These are phyloP conservation scores for Ambrosia trifida DNA, from an alignment of 129 eudicot species.

Conservation along the genomic window DNA sequence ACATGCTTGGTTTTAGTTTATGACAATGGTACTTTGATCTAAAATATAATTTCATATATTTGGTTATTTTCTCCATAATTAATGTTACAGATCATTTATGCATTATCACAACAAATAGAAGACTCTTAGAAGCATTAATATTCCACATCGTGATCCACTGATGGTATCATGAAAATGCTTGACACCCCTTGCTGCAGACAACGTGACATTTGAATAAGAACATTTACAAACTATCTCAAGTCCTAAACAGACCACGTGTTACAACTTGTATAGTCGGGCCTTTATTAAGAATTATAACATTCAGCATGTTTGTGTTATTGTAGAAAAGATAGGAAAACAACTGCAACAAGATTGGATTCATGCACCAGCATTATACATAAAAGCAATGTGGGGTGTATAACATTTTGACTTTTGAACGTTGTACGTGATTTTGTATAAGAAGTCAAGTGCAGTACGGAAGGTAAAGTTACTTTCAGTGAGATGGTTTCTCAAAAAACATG, in stretches of 20 bases:
- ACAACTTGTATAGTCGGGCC: background rate
- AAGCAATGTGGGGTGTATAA: background rate
- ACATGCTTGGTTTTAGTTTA: background rate
- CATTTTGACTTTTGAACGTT: too few relatives aligned
- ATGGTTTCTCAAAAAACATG: background rate
- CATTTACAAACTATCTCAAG: background rate
- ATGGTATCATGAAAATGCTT: background rate
- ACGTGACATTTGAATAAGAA: conserved; percentile 15
- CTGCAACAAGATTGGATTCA: conserved; percentile 3
- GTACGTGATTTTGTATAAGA: background rate
- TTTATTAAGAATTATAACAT: background rate
- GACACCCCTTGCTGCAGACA: conserved; percentile 1
- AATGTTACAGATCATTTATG: background rate
- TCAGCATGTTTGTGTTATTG: background rate
- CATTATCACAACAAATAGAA: background rate
- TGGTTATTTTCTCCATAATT: background rate
- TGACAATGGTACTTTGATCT: background rate
- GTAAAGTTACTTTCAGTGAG: background rate
- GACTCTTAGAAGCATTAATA: conserved; percentile 7
- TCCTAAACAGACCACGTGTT: background rate
- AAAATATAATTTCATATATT: background rate
- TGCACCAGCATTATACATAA: background rate
- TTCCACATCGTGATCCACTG: conserved; percentile 9
- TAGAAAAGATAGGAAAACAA: background rate
- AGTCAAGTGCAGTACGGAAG: background rate